Percentiles rank a stretch among this genome's conserved stretches.
Evolutionary conservation across 148 eudicot genomes (phyloP).

Genomic region (Vaccinium macrocarpon): DNA sequence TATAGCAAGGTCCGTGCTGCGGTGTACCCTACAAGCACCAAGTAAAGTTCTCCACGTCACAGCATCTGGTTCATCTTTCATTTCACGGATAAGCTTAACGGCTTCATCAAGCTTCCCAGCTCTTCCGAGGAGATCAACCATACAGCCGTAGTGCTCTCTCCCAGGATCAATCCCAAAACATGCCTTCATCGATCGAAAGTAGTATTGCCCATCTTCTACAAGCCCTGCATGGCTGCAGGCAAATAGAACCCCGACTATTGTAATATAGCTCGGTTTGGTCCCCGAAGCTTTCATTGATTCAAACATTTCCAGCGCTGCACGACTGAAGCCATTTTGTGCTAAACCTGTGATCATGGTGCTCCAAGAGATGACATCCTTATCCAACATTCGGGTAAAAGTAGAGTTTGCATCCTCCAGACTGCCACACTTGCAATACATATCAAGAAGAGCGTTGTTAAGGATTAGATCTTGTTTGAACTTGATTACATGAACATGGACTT

Average conservation of each 20-base stretch:
- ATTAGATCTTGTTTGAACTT: slow-evolving; percentile 15
- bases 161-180: slow-evolving; percentile 13
- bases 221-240: slow-evolving; percentile 20
- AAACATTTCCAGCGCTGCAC: slow-evolving; percentile 7
- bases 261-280: slow-evolving; percentile 16
- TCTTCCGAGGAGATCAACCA: slow-evolving; percentile 21
- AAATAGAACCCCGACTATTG: slow-evolving; percentile 17
- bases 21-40: slow-evolving; percentile 19
- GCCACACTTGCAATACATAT: slow-evolving; percentile 21
- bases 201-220: slow-evolving; percentile 12
- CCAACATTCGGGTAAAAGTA: slow-evolving; percentile 9
- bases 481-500: slow-evolving; percentile 17
- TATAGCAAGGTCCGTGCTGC: slow-evolving; percentile 13
- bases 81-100: slow-evolving; percentile 14
- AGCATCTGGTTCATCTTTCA: slow-evolving; percentile 15
- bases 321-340: slow-evolving; percentile 17
- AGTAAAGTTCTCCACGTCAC: slow-evolving; percentile 17
- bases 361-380: slow-evolving; percentile 20
- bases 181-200: slow-evolving; percentile 14
- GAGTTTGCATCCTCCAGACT: slow-evolving; percentile 13
- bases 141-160: slow-evolving; percentile 18
- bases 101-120: slow-evolving; percentile 20
- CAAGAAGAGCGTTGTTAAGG: slow-evolving; percentile 19
- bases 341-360: slow-evolving; percentile 21
- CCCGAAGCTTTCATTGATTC: slow-evolving; percentile 14